Conservation (phyloP, 371 early-diverging fungal genomes). For the Apophysomyces variabilis region DNA sequence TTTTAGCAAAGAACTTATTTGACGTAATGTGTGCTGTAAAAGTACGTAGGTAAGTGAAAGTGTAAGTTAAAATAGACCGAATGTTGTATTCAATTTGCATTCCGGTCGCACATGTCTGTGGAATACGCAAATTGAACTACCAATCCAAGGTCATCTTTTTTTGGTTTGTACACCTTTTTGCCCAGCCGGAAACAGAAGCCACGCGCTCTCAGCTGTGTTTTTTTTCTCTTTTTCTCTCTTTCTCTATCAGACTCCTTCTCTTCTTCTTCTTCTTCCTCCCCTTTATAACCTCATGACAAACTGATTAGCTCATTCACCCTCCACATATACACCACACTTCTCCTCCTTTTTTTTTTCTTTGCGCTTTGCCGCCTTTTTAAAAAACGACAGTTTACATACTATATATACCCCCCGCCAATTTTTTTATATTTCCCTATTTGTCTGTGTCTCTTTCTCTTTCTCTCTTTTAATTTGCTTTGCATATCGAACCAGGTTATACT, state of each 20-base stretch:
- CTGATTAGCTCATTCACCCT: conserved; percentile 5
- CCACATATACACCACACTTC: not conserved
- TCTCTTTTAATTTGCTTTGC: not conserved
- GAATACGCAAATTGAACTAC: conserved; percentile 8
- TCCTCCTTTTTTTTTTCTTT: not conserved
- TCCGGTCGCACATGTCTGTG: conserved; percentile 8
- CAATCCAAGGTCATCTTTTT: conserved; percentile 11
- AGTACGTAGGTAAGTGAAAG: not conserved
- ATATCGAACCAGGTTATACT: not conserved
- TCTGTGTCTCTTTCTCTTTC: conserved; percentile 6
- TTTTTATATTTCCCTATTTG: conserved; percentile 8
- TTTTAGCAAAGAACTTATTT: too few species aligned
- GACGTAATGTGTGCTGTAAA: too few species aligned
- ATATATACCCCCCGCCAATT: conserved; percentile 1
- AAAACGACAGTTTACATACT: not conserved
- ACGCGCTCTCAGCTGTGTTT: conserved; percentile 10
- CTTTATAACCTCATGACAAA: conserved; percentile 11
- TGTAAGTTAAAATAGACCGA: not conserved
- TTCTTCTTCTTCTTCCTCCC: not conserved
- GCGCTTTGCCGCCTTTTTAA: conserved; percentile 6
- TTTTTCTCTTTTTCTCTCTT: conserved; percentile 14
- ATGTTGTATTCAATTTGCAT: not conserved
- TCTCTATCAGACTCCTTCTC: conserved; percentile 1
- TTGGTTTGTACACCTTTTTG: conserved; percentile 5
- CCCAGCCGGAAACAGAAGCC: conserved; percentile 14